Evolutionary conservation across 257 asterid species (phyloP), one percentile per base, ranked within the genome.

Genomic region (Apocynum venetum): DNA sequence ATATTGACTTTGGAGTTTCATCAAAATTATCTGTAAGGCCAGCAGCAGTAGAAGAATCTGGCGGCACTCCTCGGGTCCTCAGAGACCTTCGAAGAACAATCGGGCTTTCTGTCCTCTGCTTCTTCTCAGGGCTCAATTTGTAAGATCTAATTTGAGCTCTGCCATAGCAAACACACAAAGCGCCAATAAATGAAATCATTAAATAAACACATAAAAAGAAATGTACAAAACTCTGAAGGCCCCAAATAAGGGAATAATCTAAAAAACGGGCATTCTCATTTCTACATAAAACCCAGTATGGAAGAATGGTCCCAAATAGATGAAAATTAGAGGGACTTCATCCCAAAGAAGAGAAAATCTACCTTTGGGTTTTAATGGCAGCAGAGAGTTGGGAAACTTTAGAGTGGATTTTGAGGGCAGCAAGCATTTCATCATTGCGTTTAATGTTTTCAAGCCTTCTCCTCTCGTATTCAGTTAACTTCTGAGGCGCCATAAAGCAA

Each of bases 71-170:
- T 77, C 88, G 96, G 56, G 90, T 79, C 87, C 99, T 89, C n/a
- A 93, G 87, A 75, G 99, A 95, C 79, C 94, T 92, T 25, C 99
- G 96, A 76, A 93, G 84, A 57, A 93, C 97, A 74, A 88, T 72
- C 4, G 97, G 97, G 47, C 77, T 61, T 73, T 88, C 92, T 10
- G 78, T 63, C 86, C 82, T 93, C 72, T 78, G 86, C 82, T 86
- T 95, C 88, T 91, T 93, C 57, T 69, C 80, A 25, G 90, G 91
- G 81, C 91, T 89, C 61, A 75, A 65, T 79, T 89, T 91, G 55
- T 85, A 91, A 13, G 94, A 84, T 81, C 90, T 92, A 61, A 73
- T 80, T 81, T 84, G 80, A 81, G 78, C 82, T 82, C 98, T 94
- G 91, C 77, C 69, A 73, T 68, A 71, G 60, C 80, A 57, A 41